A percentile compares a stretch with the other conserved stretches of the same genome.
Evolutionary conservation across 495 filamentous ascomycete genomes (phyloP).

Genomic region (Apiosordaria backusii): DNA sequence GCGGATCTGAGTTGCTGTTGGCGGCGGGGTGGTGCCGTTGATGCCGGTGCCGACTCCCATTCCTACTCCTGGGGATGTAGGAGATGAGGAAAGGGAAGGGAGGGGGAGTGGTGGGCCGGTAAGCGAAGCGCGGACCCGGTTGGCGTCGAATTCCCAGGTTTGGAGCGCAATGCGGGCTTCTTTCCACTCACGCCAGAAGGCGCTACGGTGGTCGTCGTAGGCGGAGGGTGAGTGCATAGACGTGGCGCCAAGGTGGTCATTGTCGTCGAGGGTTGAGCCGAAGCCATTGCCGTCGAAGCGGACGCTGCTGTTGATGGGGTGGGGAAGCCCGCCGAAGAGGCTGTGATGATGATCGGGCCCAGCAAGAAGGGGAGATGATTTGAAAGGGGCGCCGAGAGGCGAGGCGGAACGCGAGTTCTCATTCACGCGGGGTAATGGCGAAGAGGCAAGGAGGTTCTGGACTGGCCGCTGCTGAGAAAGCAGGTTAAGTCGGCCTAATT

Average conservation of each 20-base stretch:
- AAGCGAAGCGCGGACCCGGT: constrained; percentile 42
- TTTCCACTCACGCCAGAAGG: constrained; percentile 85
- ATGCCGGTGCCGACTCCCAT: background rate
- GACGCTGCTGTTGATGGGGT: constrained; percentile 24
- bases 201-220: constrained; percentile 53
- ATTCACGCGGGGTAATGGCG: constrained; percentile 23
- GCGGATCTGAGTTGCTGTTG: constrained; percentile 42
- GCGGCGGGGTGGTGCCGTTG: constrained; percentile 19
- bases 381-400: constrained; percentile 49
- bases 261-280: constrained; percentile 47
- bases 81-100: background rate
- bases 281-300: constrained; percentile 65
- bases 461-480: constrained; percentile 72
- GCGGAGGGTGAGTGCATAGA: constrained; percentile 34
- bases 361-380: constrained; percentile 32
- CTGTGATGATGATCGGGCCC: constrained; percentile 20
- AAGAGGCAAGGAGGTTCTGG: constrained; percentile 32
- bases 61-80: background rate
- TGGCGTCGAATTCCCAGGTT: constrained; percentile 70
- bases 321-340: constrained; percentile 24
- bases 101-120: constrained; percentile 28
- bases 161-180: constrained; percentile 72
- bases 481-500: constrained; percentile 82
- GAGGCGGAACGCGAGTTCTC: constrained; percentile 26
- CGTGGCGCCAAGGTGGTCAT: constrained; percentile 33